Percentiles rank a stretch among this genome's conserved stretches.
Conservation (phyloP, 257 asterid genomes). For the Prunella vulgaris region DNA sequence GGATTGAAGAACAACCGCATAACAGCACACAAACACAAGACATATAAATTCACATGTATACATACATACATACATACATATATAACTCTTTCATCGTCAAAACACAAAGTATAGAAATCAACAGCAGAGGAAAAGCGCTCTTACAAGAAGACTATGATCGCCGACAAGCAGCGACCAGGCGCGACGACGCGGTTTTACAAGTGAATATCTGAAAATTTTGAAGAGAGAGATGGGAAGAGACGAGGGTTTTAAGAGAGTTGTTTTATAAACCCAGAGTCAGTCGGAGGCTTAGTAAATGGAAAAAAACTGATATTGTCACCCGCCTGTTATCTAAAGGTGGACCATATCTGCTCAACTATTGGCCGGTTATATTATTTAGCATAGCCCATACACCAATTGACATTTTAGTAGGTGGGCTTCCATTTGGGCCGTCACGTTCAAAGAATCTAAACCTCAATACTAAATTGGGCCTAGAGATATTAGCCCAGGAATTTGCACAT, state of each 20-base stretch:
- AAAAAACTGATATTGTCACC: constrained; percentile 11
- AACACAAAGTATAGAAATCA: not conserved
- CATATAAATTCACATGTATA: no score
- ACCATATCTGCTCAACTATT: not conserved
- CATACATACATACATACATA: not conserved
- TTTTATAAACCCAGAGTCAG: constrained; percentile 6
- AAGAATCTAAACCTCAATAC: no score
- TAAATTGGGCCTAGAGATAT: no score
- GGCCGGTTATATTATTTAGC: not conserved
- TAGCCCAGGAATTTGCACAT: no score
- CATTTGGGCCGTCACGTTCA: constrained; percentile 9
- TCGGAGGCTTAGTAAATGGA: not conserved
- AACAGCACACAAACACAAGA: not conserved
- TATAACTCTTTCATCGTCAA: not conserved
- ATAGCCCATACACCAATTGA: not conserved
- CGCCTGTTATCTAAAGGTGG: not conserved
- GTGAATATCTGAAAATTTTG: not conserved
- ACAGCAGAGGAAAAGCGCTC: not conserved
- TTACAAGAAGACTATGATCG: constrained; percentile 31
- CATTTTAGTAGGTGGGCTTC: not conserved
- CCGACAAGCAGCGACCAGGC: constrained; percentile 39
- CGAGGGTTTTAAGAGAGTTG: constrained; percentile 32
- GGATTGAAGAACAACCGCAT: not conserved
- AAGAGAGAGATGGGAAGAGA: not conserved
- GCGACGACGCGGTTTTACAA: constrained; percentile 27